These are phyloP conservation scores for Haplographium delicatum DNA, from an alignment of 495 filamentous ascomycete species.

Conservation along the genomic window DNA sequence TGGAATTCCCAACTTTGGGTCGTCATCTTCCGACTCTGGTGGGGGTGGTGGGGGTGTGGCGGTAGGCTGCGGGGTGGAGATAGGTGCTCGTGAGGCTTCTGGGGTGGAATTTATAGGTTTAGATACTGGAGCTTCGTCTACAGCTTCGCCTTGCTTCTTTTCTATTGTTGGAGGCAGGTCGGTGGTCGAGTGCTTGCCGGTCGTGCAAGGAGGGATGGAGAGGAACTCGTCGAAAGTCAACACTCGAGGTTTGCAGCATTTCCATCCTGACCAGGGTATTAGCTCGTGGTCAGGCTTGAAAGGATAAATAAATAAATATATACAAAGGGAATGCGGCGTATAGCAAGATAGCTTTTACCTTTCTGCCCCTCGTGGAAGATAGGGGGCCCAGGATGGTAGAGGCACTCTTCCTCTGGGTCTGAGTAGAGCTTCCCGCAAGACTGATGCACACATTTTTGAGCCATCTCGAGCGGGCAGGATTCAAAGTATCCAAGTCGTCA, in stretches of 20 bases:
- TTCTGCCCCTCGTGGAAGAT: constrained; percentile 99
- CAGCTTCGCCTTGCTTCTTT: constrained; percentile 35
- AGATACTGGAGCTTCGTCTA: constrained; percentile 26
- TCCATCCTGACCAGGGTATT: constrained; percentile 76
- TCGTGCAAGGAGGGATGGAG: constrained; percentile 86
- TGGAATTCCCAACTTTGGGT: constrained; percentile 62
- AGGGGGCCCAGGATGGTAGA: constrained; percentile 90
- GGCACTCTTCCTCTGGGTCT: constrained; percentile 77
- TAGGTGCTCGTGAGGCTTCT: constrained; percentile 40
- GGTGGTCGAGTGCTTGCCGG: constrained; percentile 85
- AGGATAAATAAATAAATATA: background rate
- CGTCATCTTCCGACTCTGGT: constrained; percentile 84
- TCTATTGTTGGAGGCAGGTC: constrained; percentile 56
- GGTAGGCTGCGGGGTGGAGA: constrained; percentile 49
- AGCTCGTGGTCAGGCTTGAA: too few species aligned
- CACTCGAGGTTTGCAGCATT: constrained; percentile 97
- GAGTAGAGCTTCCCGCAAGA: constrained; percentile 87
- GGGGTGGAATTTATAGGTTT: constrained; percentile 25
- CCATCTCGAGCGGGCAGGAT: constrained; percentile 46
- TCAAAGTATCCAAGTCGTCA: background rate
- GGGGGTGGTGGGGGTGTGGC: constrained; percentile 57
- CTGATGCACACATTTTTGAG: constrained; percentile 92
- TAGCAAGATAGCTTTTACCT: constrained; percentile 51
- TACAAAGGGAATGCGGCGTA: background rate
- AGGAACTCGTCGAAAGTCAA: constrained; percentile 99